A percentile compares a stretch with the other conserved stretches of the same genome.
These are phyloP conservation scores for Hyaloscypha variabilis DNA, from an alignment of 495 filamentous ascomycete species.

Conservation along the genomic window DNA sequence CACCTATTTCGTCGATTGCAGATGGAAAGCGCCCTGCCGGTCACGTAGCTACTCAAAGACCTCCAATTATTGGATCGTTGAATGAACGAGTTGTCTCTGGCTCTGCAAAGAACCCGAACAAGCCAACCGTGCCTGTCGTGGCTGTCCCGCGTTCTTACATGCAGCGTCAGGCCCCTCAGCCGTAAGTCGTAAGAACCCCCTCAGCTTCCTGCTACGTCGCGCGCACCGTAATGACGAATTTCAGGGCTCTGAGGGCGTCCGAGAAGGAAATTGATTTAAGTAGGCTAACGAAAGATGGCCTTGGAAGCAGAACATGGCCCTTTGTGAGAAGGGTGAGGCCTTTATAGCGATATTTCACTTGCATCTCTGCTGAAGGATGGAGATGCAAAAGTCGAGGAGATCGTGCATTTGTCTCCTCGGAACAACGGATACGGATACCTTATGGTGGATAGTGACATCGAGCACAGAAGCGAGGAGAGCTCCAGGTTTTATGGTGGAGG, in stretches of 20 bases:
- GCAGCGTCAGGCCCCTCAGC: slow-evolving; percentile 11
- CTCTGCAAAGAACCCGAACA: slow-evolving; percentile 4
- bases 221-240: not conserved
- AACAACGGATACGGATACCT: not conserved
- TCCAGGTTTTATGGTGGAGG: not conserved
- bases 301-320: slow-evolving; percentile 19
- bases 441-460: not conserved
- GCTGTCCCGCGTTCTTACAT: slow-evolving; percentile 20
- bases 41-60: not conserved
- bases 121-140: slow-evolving; percentile 13
- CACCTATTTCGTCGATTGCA: slow-evolving; percentile 11
- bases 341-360: slow-evolving; percentile 1
- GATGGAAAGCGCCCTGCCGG: slow-evolving; percentile 22
- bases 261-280: not conserved
- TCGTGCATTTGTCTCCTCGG: not conserved
- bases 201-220: not conserved
- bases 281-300: not conserved
- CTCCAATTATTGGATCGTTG: not conserved
- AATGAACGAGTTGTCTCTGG: slow-evolving; percentile 1
- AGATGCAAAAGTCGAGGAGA: not conserved
- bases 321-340: slow-evolving; percentile 15
- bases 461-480: not conserved
- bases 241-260: not conserved
- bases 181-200: slow-evolving; percentile 33
- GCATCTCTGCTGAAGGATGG: not conserved